Evolutionary conservation across 805 yeast species (phyloP), one percentile per base, ranked within the genome.

Genomic region (Clavispora phyllophila): DNA sequence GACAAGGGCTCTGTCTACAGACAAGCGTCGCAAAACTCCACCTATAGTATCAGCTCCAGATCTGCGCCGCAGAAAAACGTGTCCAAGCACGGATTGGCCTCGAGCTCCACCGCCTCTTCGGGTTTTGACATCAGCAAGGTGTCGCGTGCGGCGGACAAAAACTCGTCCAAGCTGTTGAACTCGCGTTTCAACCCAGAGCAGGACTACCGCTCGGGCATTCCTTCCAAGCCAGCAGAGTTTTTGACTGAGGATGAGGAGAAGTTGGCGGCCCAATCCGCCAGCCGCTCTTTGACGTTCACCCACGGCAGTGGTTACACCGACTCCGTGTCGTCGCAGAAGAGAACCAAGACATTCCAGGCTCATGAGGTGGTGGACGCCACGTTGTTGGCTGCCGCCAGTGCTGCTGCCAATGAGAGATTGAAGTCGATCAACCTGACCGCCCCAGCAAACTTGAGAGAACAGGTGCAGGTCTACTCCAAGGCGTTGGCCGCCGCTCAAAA

Each of bases 401-500:
- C 63, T 25, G 66, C 63, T 37, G 84, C 85, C 9, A 58, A 68
- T 46, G 66, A 65, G 39, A 58, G 73, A 36, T 58, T 70, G 47
- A 51, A 61, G 39, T 49, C 66, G 2, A 46, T 70, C 41, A 56
- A 55, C 37, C n/a, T 55, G n/a, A 44, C 56, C 4, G 38, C 49
- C 19, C 62, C 64, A 5, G 53, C 47, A 33, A 66, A 58, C 51
- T 72, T 58, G 60, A 69, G 50, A 61, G 70, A 53, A 51, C 73
- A 59, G 61, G 78, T 78, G 14, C 79, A 75, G 36, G 74, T 68
- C 57, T 87, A 87, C 66, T 79, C 79, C 49, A 76, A 76, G 49
- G 97, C 96, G 2, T 73, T 84, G 41, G 81, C 82, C 24, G 66
- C 85, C 48, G 96, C 96, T 2, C 85, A 84, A 58, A 75, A 76